These are phyloP conservation scores for Apiospora sp. DNA, from an alignment of 2,329 filamentous ascomycete species.

Conservation along the genomic window DNA sequence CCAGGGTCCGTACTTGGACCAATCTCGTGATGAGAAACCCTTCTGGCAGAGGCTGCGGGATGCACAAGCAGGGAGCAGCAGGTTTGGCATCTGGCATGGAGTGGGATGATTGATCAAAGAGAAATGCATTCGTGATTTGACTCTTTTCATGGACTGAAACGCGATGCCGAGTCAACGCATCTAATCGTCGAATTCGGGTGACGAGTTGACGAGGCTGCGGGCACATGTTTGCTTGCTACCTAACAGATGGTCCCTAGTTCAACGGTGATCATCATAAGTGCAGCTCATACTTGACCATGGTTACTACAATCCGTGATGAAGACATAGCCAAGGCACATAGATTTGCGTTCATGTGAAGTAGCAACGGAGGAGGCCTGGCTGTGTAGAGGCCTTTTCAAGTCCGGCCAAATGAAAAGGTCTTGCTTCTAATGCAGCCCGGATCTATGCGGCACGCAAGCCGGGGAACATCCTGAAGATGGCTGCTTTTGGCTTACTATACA, in stretches of 20 bases:
- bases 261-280: background rate
- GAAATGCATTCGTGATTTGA: constrained; percentile 12
- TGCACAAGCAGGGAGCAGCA: constrained; percentile 28
- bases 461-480: background rate
- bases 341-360: background rate
- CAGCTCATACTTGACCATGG: background rate
- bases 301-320: background rate
- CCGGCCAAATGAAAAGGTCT: background rate
- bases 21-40: constrained; percentile 19
- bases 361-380: background rate
- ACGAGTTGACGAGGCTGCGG: background rate
- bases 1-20: constrained; percentile 21
- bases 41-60: constrained; percentile 25
- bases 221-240: background rate
- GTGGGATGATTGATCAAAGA: constrained; percentile 16
- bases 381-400: background rate
- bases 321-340: background rate
- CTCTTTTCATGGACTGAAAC: background rate
- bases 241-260: background rate
- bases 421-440: background rate
- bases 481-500: constrained; percentile 2
- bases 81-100: constrained; percentile 17
- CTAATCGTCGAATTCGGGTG: background rate
- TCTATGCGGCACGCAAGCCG: background rate
- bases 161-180: background rate